Base-by-base conservation (phyloP, 169 alveolate genomes). In the Babesia caballi region DNA sequence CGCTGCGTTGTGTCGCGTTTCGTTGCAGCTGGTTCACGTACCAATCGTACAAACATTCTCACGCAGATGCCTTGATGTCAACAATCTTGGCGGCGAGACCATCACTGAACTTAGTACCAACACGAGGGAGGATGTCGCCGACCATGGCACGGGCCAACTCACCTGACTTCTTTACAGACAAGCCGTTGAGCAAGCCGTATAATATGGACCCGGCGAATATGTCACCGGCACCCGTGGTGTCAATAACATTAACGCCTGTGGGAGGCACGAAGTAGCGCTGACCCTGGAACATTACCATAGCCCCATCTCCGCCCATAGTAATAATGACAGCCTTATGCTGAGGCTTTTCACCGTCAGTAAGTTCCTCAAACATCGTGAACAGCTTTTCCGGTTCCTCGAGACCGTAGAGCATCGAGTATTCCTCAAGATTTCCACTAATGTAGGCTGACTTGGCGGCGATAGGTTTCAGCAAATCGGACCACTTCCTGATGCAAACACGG, bases 141-240 rank as follows among this genome's bases (percentile, higher is more conserved):
- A 25, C 67, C 67, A 57, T 15, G 6, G 51, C 67, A 35, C 7
- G 32, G 7, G 40, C 67, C 4, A 57, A 57, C 27, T 17, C 50
- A 3, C 67, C 67, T 30, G 51, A 53, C 23, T 57, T 33, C 51
- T 25, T 33, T 17, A 57, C 50, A 15, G 67, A 36, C 14, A 4
- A 57, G 19, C 67, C 67, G 33, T 57, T 57, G 14, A 57, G 6
- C 3, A 33, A 11, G 11, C 40, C 67, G 11, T 57, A 57, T 3
- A 57, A 27, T 12, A 38, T 4, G 17, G 40, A 11, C 14, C 51
- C 52, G 14, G 52, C 67, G 30, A 57, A 57, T 28, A 57, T 11
- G 51, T 57, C 67, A 33, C 67, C 67, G 7, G 67, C 67, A 40
- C 47, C 67, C 17, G 52, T 32, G 6, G 67, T 57, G 67, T 57